Base-by-base conservation (phyloP, 2,329 filamentous ascomycete species). In the Diplodia mutila region DNA sequence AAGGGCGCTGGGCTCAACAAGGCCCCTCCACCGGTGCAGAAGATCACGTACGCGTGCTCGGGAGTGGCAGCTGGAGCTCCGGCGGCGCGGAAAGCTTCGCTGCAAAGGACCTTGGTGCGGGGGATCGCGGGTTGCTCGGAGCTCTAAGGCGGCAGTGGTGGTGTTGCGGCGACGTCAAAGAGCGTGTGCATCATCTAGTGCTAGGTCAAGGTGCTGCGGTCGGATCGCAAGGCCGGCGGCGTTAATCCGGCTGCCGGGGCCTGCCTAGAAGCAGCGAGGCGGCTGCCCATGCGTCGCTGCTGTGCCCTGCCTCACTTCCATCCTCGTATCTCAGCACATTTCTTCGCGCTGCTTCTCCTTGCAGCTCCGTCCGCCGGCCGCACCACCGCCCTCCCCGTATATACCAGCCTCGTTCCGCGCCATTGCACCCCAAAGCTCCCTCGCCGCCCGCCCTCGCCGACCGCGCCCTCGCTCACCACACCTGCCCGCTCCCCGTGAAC, bases 281-380 rank as follows among this genome's bases (percentile, higher is more conserved):
- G 11, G 37, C 25, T 61, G 57, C 42, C 57, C 52, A 29, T 59
- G 54, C 34, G 42, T 48, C 27, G 46, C 59, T 63, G 61, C 61
- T 52, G 42, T 64, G 59, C 59, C 59, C 59, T 63, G 59, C 46
- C 53, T 55, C 53, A 48, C 57, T 61, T 65, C 61, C 61, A 65
- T 53, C 61, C 46, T 65, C 61, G 61, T 53, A 53, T 65, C 61
- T 65, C 48, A 63, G 59, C 59, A 63, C 59, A 63, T 63, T 63
- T 63, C 59, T 63, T 63, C 59, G 59, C 59, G 39, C 54, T 29
- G 48, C 48, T 51, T 46, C 25, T 67, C 66, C 65, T 67, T 67
- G 65, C 65, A 67, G 65, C 65, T 51, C 65, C 65, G 18, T 54
- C 18, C 11, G 37, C 54, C 55, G 32, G 39, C 64, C 42, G 53